These are phyloP conservation scores for Pythium sp. DNA, from an alignment of 352 stramenopile genomes.

Conservation along the genomic window DNA sequence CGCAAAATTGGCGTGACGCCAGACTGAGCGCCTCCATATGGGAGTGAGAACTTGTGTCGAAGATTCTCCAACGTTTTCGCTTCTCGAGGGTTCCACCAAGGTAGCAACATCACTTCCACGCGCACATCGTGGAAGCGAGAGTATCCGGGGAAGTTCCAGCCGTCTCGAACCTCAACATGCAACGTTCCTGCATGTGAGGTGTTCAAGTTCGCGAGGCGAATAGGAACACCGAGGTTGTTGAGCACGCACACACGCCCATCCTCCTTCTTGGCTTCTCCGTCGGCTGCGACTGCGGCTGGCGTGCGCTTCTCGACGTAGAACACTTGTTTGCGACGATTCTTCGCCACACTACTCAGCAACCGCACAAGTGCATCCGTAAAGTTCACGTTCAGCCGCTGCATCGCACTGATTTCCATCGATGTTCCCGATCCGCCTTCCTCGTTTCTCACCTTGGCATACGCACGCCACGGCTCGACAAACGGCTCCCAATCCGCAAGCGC, in stretches of 20 bases:
- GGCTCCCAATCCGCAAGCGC: conserved; percentile 86
- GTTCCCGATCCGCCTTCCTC: conserved; percentile 51
- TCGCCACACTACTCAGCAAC: conserved; percentile 73
- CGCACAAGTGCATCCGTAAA: conserved; percentile 82
- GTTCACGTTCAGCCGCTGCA: conserved; percentile 86
- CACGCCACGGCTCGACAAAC: conserved; percentile 83
- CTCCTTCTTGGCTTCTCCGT: conserved; percentile 82
- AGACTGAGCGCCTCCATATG: conserved; percentile 82
- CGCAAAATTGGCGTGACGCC: conserved; percentile 84
- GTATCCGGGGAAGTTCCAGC: conserved; percentile 82
- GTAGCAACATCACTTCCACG: conserved; percentile 78
- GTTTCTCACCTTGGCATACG: conserved; percentile 63
- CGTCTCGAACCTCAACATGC: conserved; percentile 79
- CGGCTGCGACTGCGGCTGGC: conserved; percentile 68
- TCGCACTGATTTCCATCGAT: conserved; percentile 74
- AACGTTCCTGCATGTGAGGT: conserved; percentile 79
- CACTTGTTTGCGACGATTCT: conserved; percentile 72
- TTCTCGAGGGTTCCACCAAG: conserved; percentile 85
- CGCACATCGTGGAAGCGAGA: conserved; percentile 84
- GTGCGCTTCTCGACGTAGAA: conserved; percentile 74
- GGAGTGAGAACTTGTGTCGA: conserved; percentile 75
- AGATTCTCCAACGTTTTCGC: conserved; percentile 67
- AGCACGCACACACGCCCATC: conserved; percentile 84
- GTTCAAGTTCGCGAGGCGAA: conserved; percentile 86
- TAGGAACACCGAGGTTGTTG: conserved; percentile 86